These are phyloP conservation scores for Secale cereale DNA, from an alignment of 176 grass and related monocot genomes.

Conservation along the genomic window DNA sequence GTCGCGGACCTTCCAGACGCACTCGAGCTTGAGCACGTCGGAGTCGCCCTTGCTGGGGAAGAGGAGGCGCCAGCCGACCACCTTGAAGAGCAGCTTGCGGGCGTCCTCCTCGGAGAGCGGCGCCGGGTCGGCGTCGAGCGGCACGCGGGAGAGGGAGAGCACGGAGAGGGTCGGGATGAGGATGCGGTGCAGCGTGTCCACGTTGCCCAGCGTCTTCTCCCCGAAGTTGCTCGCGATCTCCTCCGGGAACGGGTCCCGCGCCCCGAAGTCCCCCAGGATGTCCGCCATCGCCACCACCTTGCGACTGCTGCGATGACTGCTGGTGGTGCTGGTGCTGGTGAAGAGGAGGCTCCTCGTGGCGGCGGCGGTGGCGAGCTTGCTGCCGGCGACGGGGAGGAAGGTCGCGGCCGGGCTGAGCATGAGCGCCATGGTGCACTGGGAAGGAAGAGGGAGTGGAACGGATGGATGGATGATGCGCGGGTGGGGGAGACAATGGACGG, in stretches of 20 bases:
- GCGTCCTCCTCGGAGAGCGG: constrained; percentile 47
- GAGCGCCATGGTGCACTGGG: not conserved
- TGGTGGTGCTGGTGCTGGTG: rapidly evolving
- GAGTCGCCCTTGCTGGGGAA: not conserved
- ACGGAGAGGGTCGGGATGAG: constrained; percentile 75
- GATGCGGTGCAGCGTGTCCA: constrained; percentile 85
- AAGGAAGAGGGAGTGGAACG: not conserved
- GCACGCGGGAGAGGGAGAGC: constrained; percentile 61
- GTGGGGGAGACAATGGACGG: not conserved
- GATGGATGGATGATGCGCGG: not conserved
- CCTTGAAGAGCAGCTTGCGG: constrained; percentile 57
- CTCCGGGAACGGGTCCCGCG: constrained; percentile 74
- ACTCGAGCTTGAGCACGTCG: constrained; percentile 34
- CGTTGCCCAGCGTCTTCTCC: constrained; percentile 70
- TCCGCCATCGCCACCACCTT: constrained; percentile 48
- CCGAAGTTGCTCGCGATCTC: constrained; percentile 86
- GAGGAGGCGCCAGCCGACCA: constrained; percentile 74
- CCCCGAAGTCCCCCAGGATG: constrained; percentile 66
- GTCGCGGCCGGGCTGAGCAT: not conserved
- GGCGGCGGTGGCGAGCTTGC: not conserved
- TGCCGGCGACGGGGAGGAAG: not conserved
- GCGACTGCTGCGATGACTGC: no score
- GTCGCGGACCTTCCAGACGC: constrained; percentile 81
- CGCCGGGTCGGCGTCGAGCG: constrained; percentile 27
- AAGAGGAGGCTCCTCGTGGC: not conserved